Conservation (phyloP, 2,329 filamentous ascomycete species). For the Tolypocladium ovalisporum region DNA sequence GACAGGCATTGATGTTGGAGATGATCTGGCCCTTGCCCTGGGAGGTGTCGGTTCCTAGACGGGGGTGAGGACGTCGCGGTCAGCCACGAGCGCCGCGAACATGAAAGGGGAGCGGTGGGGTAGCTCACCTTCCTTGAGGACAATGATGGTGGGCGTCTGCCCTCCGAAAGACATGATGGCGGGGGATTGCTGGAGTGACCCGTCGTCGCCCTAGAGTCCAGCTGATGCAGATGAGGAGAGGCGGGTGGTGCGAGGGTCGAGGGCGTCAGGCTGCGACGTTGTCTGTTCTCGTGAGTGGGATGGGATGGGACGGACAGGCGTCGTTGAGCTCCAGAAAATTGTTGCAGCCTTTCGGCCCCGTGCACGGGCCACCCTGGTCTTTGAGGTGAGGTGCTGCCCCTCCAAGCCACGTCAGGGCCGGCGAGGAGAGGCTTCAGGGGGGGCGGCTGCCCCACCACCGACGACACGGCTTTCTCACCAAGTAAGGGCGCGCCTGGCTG, state of each 20-base stretch:
- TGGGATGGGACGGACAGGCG: neutral
- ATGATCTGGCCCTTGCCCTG: constrained; percentile 95
- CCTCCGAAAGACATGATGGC: constrained; percentile 84
- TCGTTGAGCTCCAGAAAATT: constrained; percentile 30
- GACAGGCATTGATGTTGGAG: constrained; percentile 96
- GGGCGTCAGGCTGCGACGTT: neutral
- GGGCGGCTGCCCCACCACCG: neutral
- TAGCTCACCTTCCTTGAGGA: constrained; percentile 80
- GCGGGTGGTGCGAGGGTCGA: neutral
- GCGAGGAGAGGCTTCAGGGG: neutral
- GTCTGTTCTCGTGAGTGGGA: neutral
- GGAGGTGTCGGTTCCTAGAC: constrained; percentile 83
- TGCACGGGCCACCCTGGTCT: neutral
- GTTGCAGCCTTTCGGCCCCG: constrained; percentile 29
- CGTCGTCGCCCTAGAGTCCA: constrained; percentile 13
- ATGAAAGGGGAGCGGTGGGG: constrained; percentile 20
- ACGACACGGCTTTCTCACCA: no score
- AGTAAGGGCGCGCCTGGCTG: no score
- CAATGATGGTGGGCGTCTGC: constrained; percentile 95
- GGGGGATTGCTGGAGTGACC: constrained; percentile 15
- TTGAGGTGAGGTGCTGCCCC: neutral
- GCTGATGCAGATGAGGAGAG: neutral
- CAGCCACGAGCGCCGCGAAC: neutral
- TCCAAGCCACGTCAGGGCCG: neutral
- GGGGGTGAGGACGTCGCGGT: neutral